These are phyloP conservation scores for Verticillium alfalfae DNA, from an alignment of 2,329 filamentous ascomycete genomes.

Conservation along the genomic window DNA sequence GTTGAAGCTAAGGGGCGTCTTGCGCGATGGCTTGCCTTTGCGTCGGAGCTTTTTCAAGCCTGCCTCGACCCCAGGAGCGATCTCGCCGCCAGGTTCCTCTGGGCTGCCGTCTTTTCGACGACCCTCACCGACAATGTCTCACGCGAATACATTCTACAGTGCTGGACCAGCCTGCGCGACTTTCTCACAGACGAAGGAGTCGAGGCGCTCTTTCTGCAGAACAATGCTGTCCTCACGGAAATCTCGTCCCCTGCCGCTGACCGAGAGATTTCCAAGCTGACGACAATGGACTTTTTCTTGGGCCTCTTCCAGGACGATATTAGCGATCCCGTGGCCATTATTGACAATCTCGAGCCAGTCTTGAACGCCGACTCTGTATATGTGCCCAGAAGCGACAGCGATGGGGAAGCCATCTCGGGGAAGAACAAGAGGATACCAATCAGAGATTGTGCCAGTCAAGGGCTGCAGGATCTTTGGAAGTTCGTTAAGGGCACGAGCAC, in stretches of 20 bases:
- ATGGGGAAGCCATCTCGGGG: background rate
- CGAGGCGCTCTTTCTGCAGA: slow-evolving; percentile 58
- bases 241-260: slow-evolving; percentile 80
- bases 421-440: slow-evolving; percentile 29
- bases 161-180: slow-evolving; percentile 54
- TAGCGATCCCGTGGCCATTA: slow-evolving; percentile 75
- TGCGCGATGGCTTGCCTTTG: slow-evolving; percentile 45
- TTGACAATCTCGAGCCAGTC: slow-evolving; percentile 88
- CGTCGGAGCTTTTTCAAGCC: slow-evolving; percentile 35
- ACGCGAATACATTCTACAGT: slow-evolving; percentile 50
- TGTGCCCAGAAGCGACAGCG: slow-evolving; percentile 16
- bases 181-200: slow-evolving; percentile 35
- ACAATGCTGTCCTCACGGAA: slow-evolving; percentile 85
- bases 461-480: slow-evolving; percentile 72
- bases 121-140: slow-evolving; percentile 47
- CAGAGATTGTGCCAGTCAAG: slow-evolving; percentile 46
- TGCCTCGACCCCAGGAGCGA: slow-evolving; percentile 21
- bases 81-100: slow-evolving; percentile 48
- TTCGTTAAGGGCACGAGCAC: slow-evolving; percentile 80
- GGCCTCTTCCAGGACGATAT: slow-evolving; percentile 81
- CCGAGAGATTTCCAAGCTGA: slow-evolving; percentile 84
- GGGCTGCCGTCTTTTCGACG: slow-evolving; percentile 50
- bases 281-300: slow-evolving; percentile 94
- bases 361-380: slow-evolving; percentile 65
- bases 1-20: slow-evolving; percentile 44